These are phyloP conservation scores for Lactarius deliciosus DNA, from an alignment of 768 basidiomycete genomes.

Conservation along the genomic window DNA sequence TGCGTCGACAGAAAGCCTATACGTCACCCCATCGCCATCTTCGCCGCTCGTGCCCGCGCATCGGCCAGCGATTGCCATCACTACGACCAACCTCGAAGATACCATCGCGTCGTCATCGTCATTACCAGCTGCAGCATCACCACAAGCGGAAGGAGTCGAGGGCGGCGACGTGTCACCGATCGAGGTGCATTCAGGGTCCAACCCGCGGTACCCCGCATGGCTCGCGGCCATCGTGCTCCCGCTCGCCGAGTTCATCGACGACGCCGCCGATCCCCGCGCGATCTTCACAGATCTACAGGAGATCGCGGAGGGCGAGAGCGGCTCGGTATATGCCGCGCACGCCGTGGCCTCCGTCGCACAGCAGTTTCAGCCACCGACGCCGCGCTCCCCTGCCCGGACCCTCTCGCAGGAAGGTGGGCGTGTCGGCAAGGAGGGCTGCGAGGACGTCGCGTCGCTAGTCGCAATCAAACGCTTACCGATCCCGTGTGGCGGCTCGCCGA, in stretches of 20 bases:
- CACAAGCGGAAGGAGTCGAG: neutral
- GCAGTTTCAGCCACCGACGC: slow-evolving; percentile 20
- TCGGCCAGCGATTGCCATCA: slow-evolving; percentile 10
- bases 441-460: slow-evolving; percentile 40
- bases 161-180: neutral
- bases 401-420: neutral
- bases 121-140: neutral
- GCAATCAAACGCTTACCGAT: slow-evolving; percentile 77
- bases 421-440: neutral
- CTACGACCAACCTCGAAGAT: slow-evolving; percentile 5
- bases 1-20: neutral
- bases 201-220: slow-evolving; percentile 60
- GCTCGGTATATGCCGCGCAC: slow-evolving; percentile 58
- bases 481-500: slow-evolving; percentile 54
- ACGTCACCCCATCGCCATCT: slow-evolving; percentile 13
- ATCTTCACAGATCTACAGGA: slow-evolving; percentile 69
- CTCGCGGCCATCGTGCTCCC: slow-evolving; percentile 58
- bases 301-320: slow-evolving; percentile 82
- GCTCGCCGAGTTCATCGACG: slow-evolving; percentile 62
- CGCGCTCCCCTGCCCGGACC: slow-evolving; percentile 23
- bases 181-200: slow-evolving; percentile 21
- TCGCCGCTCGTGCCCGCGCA: neutral
- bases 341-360: slow-evolving; percentile 10
- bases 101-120: neutral
- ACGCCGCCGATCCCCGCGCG: slow-evolving; percentile 57